phyloP scores from a whole-genome alignment of 257 asterid species.

The Nicotiana tabacum region DNA sequence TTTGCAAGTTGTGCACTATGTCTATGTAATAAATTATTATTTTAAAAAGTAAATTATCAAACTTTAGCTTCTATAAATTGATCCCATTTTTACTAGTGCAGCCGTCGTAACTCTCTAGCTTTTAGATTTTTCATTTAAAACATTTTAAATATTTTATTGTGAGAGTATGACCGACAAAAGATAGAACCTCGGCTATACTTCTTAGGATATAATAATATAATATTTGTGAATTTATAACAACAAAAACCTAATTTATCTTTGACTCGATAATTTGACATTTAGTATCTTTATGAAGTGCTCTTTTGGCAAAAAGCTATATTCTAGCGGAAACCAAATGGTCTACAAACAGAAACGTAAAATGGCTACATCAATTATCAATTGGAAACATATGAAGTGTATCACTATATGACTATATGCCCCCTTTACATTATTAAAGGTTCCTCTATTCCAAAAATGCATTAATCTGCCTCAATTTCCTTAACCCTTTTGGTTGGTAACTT shows the following conservation, averaged over 20 bases:
- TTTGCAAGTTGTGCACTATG: background rate
- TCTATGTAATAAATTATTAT: too few relatives aligned
- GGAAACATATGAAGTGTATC: background rate
- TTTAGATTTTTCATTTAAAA: too few relatives aligned
- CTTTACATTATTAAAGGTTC: background rate
- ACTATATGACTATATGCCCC: background rate
- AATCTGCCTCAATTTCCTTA: background rate
- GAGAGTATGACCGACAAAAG: background rate
- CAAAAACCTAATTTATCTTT: background rate
- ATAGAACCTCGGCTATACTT: background rate
- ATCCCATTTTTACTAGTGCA: background rate
- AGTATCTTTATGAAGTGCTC: background rate
- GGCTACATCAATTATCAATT: background rate
- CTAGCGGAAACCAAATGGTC: background rate
- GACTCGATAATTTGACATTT: background rate
- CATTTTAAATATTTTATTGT: background rate
- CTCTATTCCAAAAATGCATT: background rate
- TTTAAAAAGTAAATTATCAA: background rate
- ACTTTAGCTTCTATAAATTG: background rate
- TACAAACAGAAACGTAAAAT: background rate
- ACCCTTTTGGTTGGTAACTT: too few relatives aligned
- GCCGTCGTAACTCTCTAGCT: background rate
- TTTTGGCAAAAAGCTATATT: background rate
- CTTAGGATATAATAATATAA: background rate
- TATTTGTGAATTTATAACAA: background rate